Conservation (phyloP, 1,139 yeast species). For the Geotrichum australiense region DNA sequence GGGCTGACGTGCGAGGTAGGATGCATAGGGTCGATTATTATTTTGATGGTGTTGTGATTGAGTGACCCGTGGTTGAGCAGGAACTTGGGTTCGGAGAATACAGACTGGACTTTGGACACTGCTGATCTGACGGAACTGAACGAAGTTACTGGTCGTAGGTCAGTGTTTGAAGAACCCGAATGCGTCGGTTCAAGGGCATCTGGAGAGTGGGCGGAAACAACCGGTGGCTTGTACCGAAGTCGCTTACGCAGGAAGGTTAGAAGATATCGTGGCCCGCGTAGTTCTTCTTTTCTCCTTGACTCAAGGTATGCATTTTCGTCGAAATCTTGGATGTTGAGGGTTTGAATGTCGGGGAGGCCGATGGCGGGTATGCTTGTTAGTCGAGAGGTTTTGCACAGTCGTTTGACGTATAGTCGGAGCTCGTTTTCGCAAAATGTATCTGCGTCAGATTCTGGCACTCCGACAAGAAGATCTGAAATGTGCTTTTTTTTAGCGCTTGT, state of each 20-base stretch:
- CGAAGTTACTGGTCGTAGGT: neutral
- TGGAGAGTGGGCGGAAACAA: no score
- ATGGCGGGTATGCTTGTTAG: neutral
- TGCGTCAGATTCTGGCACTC: no score
- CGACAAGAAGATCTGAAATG: no score
- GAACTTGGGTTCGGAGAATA: neutral
- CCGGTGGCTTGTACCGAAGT: neutral
- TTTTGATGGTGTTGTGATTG: neutral
- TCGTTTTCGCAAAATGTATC: no score
- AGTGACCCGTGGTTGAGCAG: constrained; percentile 2
- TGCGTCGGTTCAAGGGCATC: no score
- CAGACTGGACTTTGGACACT: neutral
- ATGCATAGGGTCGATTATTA: neutral
- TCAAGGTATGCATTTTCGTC: neutral
- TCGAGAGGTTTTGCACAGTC: neutral
- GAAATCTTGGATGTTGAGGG: constrained; percentile 1
- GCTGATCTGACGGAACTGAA: neutral
- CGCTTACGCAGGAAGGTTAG: neutral
- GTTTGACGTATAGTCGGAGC: neutral
- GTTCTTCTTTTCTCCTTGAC: neutral
- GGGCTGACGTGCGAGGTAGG: neutral
- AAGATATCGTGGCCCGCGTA: constrained; percentile 1
- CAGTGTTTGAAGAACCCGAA: no score
- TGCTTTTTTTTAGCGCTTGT: no score
- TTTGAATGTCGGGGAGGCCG: constrained; percentile 1